Evolutionary conservation across 345 rosid genomes (phyloP).

Genomic region (Hypericum androsaemum): DNA sequence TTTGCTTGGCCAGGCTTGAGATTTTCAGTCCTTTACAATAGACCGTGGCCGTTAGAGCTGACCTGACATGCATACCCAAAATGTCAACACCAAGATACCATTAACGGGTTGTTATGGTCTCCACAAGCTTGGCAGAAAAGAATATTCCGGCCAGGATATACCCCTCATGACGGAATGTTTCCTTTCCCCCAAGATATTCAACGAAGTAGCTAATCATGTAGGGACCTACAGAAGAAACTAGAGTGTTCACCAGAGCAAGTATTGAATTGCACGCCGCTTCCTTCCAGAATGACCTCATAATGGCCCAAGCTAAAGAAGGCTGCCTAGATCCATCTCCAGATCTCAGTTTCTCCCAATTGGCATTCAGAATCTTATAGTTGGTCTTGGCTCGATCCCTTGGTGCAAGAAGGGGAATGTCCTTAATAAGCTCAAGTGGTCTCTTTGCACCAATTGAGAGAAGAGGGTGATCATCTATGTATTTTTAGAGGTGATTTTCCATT

Average conservation of each 20-base stretch:
- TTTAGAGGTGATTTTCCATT: too few species aligned
- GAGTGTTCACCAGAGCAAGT: conserved; percentile 79
- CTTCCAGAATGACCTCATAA: conserved; percentile 88
- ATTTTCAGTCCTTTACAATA: conserved; percentile 84
- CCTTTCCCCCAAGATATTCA: conserved; percentile 80
- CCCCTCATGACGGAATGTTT: conserved; percentile 86
- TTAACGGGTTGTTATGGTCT: conserved; percentile 91
- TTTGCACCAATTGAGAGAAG: conserved; percentile 87
- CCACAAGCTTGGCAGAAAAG: conserved; percentile 81
- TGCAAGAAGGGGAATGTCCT: conserved; percentile 95
- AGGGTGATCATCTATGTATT: too few species aligned
- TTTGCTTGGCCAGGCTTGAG: conserved; percentile 84
- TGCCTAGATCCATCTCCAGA: conserved; percentile 59
- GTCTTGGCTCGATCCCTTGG: conserved; percentile 77
- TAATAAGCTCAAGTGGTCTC: conserved; percentile 93
- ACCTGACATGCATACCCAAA: conserved; percentile 97
- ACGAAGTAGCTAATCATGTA: conserved; percentile 95
- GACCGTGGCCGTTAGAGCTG: conserved; percentile 96
- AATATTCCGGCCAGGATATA: conserved; percentile 90
- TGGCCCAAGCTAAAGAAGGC: conserved; percentile 86
- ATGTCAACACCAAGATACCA: conserved; percentile 99
- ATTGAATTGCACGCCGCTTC: conserved; percentile 91
- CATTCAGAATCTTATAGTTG: conserved; percentile 72
- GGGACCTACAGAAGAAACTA: conserved; percentile 94
- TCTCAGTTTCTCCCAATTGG: conserved; percentile 78